phyloP scores from a whole-genome alignment of 1,284 basidiomycete genomes.

The Ustilago xerochloae region DNA sequence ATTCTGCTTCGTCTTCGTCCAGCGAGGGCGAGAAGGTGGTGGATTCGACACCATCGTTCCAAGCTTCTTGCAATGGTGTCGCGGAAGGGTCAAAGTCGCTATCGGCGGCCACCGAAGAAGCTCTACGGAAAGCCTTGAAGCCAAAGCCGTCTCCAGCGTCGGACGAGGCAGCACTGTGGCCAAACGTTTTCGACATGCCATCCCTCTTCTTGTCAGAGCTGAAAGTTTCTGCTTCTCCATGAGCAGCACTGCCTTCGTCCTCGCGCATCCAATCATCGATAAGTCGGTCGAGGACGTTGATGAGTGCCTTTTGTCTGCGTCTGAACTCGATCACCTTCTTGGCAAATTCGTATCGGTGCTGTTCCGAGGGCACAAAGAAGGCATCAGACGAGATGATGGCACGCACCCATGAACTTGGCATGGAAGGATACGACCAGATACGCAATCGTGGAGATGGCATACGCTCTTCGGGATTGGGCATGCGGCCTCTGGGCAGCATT shows the following conservation, averaged over 20 bases:
- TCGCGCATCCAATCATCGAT: slow-evolving; percentile 41
- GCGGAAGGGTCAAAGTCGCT: slow-evolving; percentile 29
- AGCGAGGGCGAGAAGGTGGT: slow-evolving; percentile 26
- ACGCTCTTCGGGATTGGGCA: slow-evolving; percentile 43
- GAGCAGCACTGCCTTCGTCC: slow-evolving; percentile 5
- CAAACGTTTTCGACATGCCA: slow-evolving; percentile 7
- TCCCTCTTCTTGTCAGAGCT: slow-evolving; percentile 22
- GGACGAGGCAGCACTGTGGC: slow-evolving; percentile 15
- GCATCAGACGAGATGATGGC: slow-evolving; percentile 81
- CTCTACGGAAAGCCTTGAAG: slow-evolving; percentile 39
- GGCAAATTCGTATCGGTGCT: slow-evolving; percentile 83
- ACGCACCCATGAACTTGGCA: slow-evolving; percentile 79
- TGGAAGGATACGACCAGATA: slow-evolving; percentile 60
- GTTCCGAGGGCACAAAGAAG: slow-evolving; percentile 82
- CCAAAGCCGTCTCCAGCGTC: slow-evolving; percentile 41
- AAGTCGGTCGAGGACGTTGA: slow-evolving; percentile 38
- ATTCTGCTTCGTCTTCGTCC: slow-evolving; percentile 61
- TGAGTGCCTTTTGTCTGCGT: slow-evolving; percentile 69
- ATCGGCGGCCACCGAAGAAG: slow-evolving; percentile 16
- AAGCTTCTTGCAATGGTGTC: slow-evolving; percentile 38
- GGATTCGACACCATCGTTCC: slow-evolving; percentile 34
- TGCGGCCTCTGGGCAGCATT: slow-evolving; percentile 43
- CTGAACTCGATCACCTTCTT: slow-evolving; percentile 80
- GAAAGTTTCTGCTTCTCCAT: neutral
- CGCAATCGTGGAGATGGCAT: slow-evolving; percentile 72